Evolutionary conservation across 1,284 basidiomycete species (phyloP).

Genomic region (Hemileccinum hortonii): DNA sequence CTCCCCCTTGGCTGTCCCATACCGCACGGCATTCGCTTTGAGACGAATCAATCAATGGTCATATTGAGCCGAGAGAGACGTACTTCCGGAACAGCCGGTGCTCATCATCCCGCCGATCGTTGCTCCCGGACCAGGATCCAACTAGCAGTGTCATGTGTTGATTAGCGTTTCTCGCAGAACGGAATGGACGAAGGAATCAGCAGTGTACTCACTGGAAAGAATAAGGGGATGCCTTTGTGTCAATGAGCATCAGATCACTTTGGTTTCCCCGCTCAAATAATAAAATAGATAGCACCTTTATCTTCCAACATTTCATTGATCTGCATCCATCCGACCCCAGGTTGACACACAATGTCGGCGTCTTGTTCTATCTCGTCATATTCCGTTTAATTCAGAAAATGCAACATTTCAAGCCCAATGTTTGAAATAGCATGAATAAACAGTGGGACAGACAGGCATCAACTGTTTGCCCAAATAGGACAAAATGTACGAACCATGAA

Average conservation of each 20-base stretch:
- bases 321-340: conserved; percentile 86
- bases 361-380: conserved; percentile 58
- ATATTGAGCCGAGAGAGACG: conserved; percentile 23
- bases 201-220: conserved; percentile 76
- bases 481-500: conserved; percentile 55
- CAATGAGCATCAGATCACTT: background rate
- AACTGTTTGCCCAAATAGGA: background rate
- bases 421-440: background rate
- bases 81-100: conserved; percentile 79
- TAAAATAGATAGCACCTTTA: conserved; percentile 42
- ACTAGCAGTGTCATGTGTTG: conserved; percentile 37
- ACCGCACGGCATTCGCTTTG: conserved; percentile 83
- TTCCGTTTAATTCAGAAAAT: background rate
- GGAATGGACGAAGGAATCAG: background rate
- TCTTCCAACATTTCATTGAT: conserved; percentile 75
- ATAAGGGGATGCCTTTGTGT: conserved; percentile 63
- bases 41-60: background rate
- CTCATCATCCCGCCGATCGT: conserved; percentile 93
- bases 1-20: conserved; percentile 83
- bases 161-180: background rate
- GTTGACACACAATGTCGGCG: conserved; percentile 78
- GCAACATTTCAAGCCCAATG: background rate
- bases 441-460: background rate
- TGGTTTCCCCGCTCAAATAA: background rate
- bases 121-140: conserved; percentile 77